Evolutionary conservation across 352 stramenopile genomes (phyloP), one percentile per base, ranked within the genome.

Genomic region (Chrysophaeum taylorii): DNA sequence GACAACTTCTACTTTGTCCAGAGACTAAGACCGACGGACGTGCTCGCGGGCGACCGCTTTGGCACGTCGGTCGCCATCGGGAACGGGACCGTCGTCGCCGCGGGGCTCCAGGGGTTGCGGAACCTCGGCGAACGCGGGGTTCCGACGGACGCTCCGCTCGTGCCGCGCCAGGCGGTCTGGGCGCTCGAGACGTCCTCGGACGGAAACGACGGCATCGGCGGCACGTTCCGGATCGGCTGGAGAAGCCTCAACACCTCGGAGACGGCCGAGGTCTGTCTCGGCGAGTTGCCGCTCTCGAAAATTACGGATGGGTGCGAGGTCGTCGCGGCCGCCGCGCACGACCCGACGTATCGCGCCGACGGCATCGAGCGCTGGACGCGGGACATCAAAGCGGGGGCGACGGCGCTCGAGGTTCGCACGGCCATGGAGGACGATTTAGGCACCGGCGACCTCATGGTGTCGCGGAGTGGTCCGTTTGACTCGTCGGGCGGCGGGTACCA

Each of bases 401-500:
- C 37, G 1, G 67, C 61, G 2, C 23, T 37, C 15, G 54, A 79
- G 21, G 25, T 80, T 0, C 35, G 67, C 38, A 21, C 25, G n/a
- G 61, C 37, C 1, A 21, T 95, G 2, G 79, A 91, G 72, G 75
- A 48, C 0, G 85, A 94, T 41, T 82, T 95, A 29, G 62, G 78
- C 2, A 69, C 92, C 14, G 83, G 83, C 0, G 85, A 87, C 33
- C 53, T 94, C 0, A 70, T 89, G 9, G 88, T 94, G 7, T 73
- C 71, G 0, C 84, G 89, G 0, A 79, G 81, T 16, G 86, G 83
- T 0, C 80, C 84, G 1, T 33, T 18, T 2, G 69, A 73, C 38
- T 31, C 16, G 25, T 27, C 27, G 21, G 69, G 37, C 25, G 68
- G 69, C 31, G 36, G 39, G 38, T 52, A 69, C 43, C 2, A 18